Evolutionary conservation across 306 rosid genomes (phyloP).

Genomic region (Albizia julibrissin): DNA sequence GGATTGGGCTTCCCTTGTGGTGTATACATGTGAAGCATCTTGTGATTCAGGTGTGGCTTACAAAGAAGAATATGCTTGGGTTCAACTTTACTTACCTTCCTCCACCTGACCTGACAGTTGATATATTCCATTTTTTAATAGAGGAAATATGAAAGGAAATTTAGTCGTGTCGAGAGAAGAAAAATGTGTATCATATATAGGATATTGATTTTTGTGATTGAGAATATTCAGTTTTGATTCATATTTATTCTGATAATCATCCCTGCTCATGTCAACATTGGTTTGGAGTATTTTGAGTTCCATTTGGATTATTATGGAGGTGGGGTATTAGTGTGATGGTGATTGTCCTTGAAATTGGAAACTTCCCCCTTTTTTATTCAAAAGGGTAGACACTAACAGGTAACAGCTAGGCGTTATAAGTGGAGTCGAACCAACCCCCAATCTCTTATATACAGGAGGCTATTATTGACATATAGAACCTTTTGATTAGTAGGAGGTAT

Average conservation of each 20-base stretch:
- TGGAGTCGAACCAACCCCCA: too few species aligned
- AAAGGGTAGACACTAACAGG: too few species aligned
- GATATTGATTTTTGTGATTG: not conserved
- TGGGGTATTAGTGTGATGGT: not conserved
- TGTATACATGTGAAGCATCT: constrained; percentile 67
- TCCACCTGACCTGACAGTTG: not conserved
- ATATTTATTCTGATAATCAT: not conserved
- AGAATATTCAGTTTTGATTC: not conserved
- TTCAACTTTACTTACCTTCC: constrained; percentile 57
- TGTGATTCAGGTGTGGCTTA: constrained; percentile 56
- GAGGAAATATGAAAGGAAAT: not conserved
- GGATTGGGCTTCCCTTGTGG: constrained; percentile 74
- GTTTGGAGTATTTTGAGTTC: not conserved
- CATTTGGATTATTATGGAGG: not conserved
- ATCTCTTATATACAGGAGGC: too few species aligned
- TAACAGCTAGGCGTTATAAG: too few species aligned
- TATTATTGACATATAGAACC: not conserved
- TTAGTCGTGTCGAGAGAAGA: not conserved
- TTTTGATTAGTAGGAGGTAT: not conserved
- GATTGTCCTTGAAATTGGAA: not conserved
- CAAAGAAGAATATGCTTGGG: constrained; percentile 70
- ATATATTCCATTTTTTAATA: not conserved
- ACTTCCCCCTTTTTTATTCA: too few species aligned
- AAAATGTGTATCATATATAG: not conserved
- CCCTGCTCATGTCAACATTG: not conserved